A percentile compares a stretch with the other conserved stretches of the same genome.
Conservation (phyloP, 2,329 filamentous ascomycete genomes). For the Calonectria pauciramosa region DNA sequence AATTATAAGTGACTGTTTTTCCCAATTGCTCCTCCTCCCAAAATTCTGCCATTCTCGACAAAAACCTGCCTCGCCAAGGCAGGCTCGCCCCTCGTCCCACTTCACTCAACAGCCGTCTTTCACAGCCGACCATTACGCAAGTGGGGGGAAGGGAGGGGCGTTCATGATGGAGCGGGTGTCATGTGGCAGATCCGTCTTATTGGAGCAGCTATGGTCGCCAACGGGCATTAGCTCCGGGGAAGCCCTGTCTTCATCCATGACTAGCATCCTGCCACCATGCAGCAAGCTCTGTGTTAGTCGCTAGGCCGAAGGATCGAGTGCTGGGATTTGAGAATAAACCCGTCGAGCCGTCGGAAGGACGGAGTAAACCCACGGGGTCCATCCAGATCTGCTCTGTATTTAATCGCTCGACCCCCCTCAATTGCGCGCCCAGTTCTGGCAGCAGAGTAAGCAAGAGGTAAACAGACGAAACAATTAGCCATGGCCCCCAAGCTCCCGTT, state of each 20-base stretch:
- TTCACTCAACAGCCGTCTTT: constrained; percentile 44
- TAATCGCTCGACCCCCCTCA: constrained; percentile 18
- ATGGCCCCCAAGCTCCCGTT: constrained; percentile 64
- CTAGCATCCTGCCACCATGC: background rate
- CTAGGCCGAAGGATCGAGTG: constrained; percentile 30
- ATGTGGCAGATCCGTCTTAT: constrained; percentile 32
- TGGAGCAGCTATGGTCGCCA: constrained; percentile 33
- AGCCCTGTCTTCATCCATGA: constrained; percentile 25
- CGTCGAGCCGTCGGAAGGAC: constrained; percentile 20
- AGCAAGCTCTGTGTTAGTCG: constrained; percentile 24
- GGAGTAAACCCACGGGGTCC: background rate
- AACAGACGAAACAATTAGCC: constrained; percentile 3
- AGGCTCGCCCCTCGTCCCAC: constrained; percentile 4
- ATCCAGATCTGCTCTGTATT: background rate
- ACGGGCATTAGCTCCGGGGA: constrained; percentile 29
- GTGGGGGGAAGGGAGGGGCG: constrained; percentile 41
- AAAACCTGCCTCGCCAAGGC: background rate
- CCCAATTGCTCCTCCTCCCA: background rate
- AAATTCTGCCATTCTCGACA: background rate
- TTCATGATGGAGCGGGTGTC: constrained; percentile 35
- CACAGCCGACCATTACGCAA: constrained; percentile 42
- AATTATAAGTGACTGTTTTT: background rate
- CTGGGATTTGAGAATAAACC: background rate
- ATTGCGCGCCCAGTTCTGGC: background rate
- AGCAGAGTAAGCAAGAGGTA: background rate